Base-by-base conservation (phyloP, 1,139 yeast species). In the Zygosaccharomyces pseudobailii region DNA sequence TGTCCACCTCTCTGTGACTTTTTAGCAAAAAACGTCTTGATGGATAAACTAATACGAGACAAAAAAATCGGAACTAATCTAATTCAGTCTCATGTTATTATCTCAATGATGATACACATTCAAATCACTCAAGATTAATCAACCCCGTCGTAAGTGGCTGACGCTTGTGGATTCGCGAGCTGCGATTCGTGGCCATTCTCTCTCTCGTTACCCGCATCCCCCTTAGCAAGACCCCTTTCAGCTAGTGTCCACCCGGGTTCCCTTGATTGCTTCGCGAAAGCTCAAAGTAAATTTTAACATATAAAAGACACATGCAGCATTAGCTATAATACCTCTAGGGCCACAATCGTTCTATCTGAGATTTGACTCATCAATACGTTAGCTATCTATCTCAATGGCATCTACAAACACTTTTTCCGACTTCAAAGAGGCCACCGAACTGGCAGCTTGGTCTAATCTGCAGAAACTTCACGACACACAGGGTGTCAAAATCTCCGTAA, bases 361-460 rank as follows among this genome's bases (percentile, higher is more conserved):
- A 30, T 10, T 30, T 30, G 19, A 6, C 13, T n/a, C 33, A 4
- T 6, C 19, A 9, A 9, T 13, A 7, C 6, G 6, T 30, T n/a
- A 30, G 13, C 33, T 7, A 30, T 10, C 13, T 30, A 10, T 6
- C 19, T 6, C 5, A 9, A 59, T 52, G 58, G 60, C 61, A 47
- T 54, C 64, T 42, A 40, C 45, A 43, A 58, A 57, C 52, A 58
- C 73, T 36, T 70, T 61, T 55, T 67, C 82, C 47, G 72, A 73
- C 48, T 85, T 84, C 65, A 78, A 82, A 59, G 77, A 82, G 66
- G 78, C 95, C 44, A 62, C 83, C 46, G 94, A 87, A 55, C 78
- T 88, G 60, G 81, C 90, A 53, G 84, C 97, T 46, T 92, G 96
- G 95, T 76, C 82, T 59, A 72, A 81, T 60, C 80, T 92, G 62